Evolutionary conservation across 192 early-diverging fungal genomes (phyloP).

Genomic region (Coemansia sp.): DNA sequence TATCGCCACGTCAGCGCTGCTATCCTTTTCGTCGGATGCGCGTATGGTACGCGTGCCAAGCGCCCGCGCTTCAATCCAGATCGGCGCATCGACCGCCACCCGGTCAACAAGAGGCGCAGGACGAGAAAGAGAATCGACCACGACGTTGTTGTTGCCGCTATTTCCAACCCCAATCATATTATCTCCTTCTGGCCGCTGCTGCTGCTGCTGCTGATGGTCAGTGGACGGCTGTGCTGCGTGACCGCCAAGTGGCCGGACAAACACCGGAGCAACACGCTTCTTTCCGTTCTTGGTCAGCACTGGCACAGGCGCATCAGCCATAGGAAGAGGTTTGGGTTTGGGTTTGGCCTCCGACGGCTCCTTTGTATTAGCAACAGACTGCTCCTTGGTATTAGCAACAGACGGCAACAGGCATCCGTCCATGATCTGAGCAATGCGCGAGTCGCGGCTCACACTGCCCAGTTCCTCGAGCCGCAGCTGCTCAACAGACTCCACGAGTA

Average conservation of each 20-base stretch:
- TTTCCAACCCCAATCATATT: neutral
- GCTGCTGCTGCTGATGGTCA: neutral
- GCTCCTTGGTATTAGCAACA: neutral
- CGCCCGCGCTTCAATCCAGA: conserved; percentile 41
- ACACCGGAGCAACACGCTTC: conserved; percentile 80
- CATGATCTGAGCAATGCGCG: conserved; percentile 37
- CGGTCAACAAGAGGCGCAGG: neutral
- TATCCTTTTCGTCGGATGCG: neutral
- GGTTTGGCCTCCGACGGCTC: too few species aligned
- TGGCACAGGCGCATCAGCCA: conserved; percentile 24
- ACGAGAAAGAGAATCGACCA: neutral
- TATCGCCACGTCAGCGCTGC: neutral
- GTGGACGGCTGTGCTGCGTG: neutral
- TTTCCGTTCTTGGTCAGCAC: conserved; percentile 75
- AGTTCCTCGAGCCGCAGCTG: conserved; percentile 74
- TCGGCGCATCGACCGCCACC: conserved; percentile 31
- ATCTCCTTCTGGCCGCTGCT: neutral
- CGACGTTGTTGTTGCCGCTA: neutral
- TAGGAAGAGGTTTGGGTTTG: too few species aligned
- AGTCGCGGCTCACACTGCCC: conserved; percentile 7
- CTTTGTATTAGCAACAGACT: neutral
- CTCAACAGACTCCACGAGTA: conserved; percentile 62
- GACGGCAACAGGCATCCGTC: neutral
- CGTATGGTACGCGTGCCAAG: conserved; percentile 27
- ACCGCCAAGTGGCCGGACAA: conserved; percentile 53